Evolutionary conservation across 176 grass and related monocot species (phyloP), one percentile per base, ranked within the genome.

Genomic region (Pontederia paniculata): DNA sequence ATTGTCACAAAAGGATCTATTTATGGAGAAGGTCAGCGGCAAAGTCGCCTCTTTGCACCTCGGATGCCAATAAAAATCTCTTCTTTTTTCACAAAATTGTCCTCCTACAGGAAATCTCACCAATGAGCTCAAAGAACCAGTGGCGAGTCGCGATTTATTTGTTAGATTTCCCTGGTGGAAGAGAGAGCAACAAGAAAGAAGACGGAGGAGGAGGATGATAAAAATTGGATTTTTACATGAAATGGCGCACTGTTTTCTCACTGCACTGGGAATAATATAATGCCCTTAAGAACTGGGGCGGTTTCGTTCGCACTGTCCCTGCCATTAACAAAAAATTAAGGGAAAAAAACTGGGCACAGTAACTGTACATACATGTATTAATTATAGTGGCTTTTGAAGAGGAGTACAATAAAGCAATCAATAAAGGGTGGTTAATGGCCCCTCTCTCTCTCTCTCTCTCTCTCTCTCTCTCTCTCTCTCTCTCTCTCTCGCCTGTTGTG

Each of bases 211-310:
- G 28, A 37, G 28, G 28, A 37, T 37, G 7, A 37, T 2, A 37
- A 37, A 37, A 6, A 0, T 37, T 37, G 28, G 28, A 37, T 37
- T 37, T 37, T 37, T 37, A 37, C 28, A 37, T 37, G 7, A 37
- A 37, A 2, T 37, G 28, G 28, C 28, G 28, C 28, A 37, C 3
- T 37, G 28, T 37, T 37, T 37, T 6, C 28, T 37, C 28, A 6
- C 28, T 37, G 28, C 28, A 37, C 28, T 37, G 28, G 28, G 28
- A 1, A 37, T 37, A 37, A 37, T 37, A 37, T 37, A 37, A 37
- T 65, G 49, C 16, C 23, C 62, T 65, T 51, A 45, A 19, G 21
- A n/a, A 10, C 62, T 31, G 62, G 15, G 47, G 44, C 18, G 60
- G 44, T 48, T 63, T 46, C 60, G 0, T 11, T 22, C 20, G 7